Evolutionary conservation across 805 yeast genomes (phyloP).

Genomic region (Diddensiella santjacobensis): DNA sequence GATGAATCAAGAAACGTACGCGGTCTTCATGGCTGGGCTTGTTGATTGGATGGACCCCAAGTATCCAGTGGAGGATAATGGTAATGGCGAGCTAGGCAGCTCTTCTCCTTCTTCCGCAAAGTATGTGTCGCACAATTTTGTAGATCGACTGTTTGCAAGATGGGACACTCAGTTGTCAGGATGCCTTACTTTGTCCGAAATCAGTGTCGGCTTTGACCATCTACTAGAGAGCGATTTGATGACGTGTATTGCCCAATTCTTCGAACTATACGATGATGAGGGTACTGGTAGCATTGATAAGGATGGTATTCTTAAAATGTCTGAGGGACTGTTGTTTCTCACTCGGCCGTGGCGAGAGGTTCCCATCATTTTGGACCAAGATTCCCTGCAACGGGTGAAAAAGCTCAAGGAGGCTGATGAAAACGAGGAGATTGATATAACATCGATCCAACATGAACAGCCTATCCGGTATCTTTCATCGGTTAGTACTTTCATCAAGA

Average conservation of each 20-base stretch:
- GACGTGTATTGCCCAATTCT: slow-evolving; percentile 74
- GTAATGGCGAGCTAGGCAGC: neutral
- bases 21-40: slow-evolving; percentile 69
- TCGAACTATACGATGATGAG: slow-evolving; percentile 64
- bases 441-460: slow-evolving; percentile 30
- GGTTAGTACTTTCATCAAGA: slow-evolving; percentile 78
- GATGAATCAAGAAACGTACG: slow-evolving; percentile 72
- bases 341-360: slow-evolving; percentile 85
- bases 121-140: slow-evolving; percentile 39
- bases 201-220: slow-evolving; percentile 68
- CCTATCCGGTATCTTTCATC: slow-evolving; percentile 67
- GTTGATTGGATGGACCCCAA: slow-evolving; percentile 62
- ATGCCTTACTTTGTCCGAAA: slow-evolving; percentile 58
- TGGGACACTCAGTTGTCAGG: slow-evolving; percentile 65
- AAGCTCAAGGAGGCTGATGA: slow-evolving; percentile 3
- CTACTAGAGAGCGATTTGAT: slow-evolving; percentile 70
- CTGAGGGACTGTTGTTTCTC: slow-evolving; percentile 80
- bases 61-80: slow-evolving; percentile 13
- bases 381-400: slow-evolving; percentile 62
- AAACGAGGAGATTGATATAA: slow-evolving; percentile 24
- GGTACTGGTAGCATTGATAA: slow-evolving; percentile 60
- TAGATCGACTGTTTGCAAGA: slow-evolving; percentile 57
- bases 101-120: neutral
- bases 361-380: slow-evolving; percentile 51
- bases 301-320: slow-evolving; percentile 75